A percentile compares a stretch with the other conserved stretches of the same genome.
Evolutionary conservation across 2,329 filamentous ascomycete genomes (phyloP).

Genomic region (Scorias spongiosa): DNA sequence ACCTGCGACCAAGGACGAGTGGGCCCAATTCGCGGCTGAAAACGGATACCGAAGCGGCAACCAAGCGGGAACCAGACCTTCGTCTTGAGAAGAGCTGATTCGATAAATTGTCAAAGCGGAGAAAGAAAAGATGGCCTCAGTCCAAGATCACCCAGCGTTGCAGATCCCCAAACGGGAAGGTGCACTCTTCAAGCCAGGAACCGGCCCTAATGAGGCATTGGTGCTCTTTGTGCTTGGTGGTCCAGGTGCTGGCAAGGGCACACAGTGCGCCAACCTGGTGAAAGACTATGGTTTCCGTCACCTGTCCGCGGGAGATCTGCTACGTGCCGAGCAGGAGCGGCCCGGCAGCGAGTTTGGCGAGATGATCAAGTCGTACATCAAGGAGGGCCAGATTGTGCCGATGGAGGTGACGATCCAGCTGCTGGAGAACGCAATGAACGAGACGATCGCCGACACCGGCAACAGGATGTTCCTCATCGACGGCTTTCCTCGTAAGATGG

Average conservation of each 20-base stretch:
- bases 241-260: constrained; percentile 90
- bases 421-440: constrained; percentile 83
- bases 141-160: constrained; percentile 18
- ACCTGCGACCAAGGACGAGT: constrained; percentile 13
- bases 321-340: constrained; percentile 85
- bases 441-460: constrained; percentile 40
- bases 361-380: constrained; percentile 86
- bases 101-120: too few species aligned
- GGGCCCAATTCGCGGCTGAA: constrained; percentile 6
- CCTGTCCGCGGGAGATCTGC: constrained; percentile 80
- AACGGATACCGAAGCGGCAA: not conserved
- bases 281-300: constrained; percentile 81
- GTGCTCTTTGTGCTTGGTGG: constrained; percentile 94
- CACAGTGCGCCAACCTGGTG: constrained; percentile 82
- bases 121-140: constrained; percentile 4
- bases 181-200: constrained; percentile 54
- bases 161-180: constrained; percentile 39
- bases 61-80: not conserved
- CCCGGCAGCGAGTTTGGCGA: constrained; percentile 77
- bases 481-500: constrained; percentile 90
- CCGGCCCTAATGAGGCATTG: constrained; percentile 48
- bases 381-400: constrained; percentile 89
- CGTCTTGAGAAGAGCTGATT: too few species aligned
- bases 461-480: constrained; percentile 63
- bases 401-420: constrained; percentile 95